Conservation (phyloP, 345 rosid species). For the Hypericum perforatum region DNA sequence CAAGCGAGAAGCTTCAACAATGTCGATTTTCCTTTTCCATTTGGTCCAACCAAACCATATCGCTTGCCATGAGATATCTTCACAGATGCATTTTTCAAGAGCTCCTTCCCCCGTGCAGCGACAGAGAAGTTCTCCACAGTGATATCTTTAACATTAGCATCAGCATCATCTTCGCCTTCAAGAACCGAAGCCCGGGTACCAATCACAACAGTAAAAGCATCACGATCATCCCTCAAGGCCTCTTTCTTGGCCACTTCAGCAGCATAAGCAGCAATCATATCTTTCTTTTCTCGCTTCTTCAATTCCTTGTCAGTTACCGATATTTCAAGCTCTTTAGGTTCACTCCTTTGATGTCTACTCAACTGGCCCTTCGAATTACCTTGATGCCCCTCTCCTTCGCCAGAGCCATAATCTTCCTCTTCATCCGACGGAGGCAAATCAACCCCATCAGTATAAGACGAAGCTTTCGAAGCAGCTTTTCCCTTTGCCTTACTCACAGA, state of each 20-base stretch:
- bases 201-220: slow-evolving; percentile 90
- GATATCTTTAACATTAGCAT: slow-evolving; percentile 89
- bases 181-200: slow-evolving; percentile 81
- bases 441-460: slow-evolving; percentile 65
- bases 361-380: slow-evolving; percentile 17
- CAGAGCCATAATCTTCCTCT: slow-evolving; percentile 44
- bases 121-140: slow-evolving; percentile 81
- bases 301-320: slow-evolving; percentile 59
- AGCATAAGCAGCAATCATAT: slow-evolving; percentile 42
- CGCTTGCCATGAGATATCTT: slow-evolving; percentile 94
- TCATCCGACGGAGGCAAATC: slow-evolving; percentile 94
- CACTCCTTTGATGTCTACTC: slow-evolving; percentile 42
- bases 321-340: slow-evolving; percentile 40
- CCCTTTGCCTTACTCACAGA: slow-evolving; percentile 33
- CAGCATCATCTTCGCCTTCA: slow-evolving; percentile 75
- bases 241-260: slow-evolving; percentile 55
- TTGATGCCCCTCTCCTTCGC: slow-evolving; percentile 33
- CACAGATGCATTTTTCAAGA: slow-evolving; percentile 69
- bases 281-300: slow-evolving; percentile 80
- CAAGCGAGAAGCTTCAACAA: slow-evolving; percentile 88
- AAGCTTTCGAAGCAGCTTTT: slow-evolving; percentile 35
- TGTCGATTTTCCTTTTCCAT: slow-evolving; percentile 96
- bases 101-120: slow-evolving; percentile 89
- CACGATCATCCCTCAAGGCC: slow-evolving; percentile 85
- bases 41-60: slow-evolving; percentile 93